These are phyloP conservation scores for Pichia kluyveri DNA, from an alignment of 805 yeast species.

Conservation along the genomic window DNA sequence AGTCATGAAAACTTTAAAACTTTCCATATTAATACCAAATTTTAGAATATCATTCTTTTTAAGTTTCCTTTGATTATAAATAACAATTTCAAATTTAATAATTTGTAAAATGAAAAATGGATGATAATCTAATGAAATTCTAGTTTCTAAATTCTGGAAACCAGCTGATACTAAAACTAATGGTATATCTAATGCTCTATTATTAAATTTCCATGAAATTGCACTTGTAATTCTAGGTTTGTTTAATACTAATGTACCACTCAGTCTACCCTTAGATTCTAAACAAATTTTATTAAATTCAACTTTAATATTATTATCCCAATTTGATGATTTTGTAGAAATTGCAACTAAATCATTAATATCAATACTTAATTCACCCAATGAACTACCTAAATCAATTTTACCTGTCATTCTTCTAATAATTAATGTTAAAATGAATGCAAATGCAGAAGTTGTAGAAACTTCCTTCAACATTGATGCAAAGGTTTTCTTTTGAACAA, in stretches of 20 bases:
- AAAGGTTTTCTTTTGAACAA: constrained; percentile 23
- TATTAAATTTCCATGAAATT: constrained; percentile 56
- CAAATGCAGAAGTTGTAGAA: constrained; percentile 54
- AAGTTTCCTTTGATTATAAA: constrained; percentile 58
- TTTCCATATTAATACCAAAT: constrained; percentile 39
- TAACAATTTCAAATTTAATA: constrained; percentile 37
- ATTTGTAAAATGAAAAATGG: constrained; percentile 62
- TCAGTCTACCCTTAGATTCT: constrained; percentile 66
- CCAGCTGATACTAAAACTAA: constrained; percentile 54
- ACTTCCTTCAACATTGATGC: constrained; percentile 46
- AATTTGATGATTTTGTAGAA: constrained; percentile 53
- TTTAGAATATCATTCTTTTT: constrained; percentile 45
- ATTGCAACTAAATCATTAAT: constrained; percentile 60
- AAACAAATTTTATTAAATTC: constrained; percentile 48
- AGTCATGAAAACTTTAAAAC: constrained; percentile 58
- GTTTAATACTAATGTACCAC: constrained; percentile 51
- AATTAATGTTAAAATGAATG: constrained; percentile 61
- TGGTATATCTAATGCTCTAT: constrained; percentile 45
- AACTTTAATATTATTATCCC: constrained; percentile 62
- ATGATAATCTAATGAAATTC: constrained; percentile 77
- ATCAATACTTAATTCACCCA: constrained; percentile 54
- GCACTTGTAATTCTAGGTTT: constrained; percentile 52
- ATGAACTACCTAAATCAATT: constrained; percentile 75
- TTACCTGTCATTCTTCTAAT: constrained; percentile 43
- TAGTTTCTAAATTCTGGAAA: constrained; percentile 44